phyloP scores from a whole-genome alignment of 257 asterid species.

The Przewalskia tangutica region DNA sequence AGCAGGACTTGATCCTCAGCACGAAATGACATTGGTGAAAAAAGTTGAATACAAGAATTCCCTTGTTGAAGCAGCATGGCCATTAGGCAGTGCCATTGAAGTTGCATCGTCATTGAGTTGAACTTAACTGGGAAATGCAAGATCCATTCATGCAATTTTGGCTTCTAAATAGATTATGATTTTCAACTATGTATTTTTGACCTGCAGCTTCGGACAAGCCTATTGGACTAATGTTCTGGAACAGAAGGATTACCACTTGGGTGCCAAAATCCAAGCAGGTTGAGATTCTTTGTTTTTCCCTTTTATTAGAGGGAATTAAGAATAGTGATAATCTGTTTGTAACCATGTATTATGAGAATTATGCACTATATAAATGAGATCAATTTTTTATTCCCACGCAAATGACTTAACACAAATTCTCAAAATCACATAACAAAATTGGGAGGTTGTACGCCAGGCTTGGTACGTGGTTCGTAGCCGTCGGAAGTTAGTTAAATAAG shows the following conservation, averaged over 20 bases:
- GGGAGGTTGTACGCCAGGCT: not conserved
- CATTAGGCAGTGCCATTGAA: conserved; percentile 45
- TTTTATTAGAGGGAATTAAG: not conserved
- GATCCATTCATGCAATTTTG: conserved; percentile 4
- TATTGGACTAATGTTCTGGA: not conserved
- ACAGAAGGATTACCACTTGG: not conserved
- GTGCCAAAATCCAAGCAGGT: not conserved
- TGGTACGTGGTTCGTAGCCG: not conserved
- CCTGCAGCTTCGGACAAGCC: not conserved
- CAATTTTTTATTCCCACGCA: not conserved
- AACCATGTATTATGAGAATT: not conserved
- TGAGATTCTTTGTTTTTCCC: not conserved
- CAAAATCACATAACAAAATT: not conserved
- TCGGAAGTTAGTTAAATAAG: not conserved
- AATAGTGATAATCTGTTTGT: not conserved
- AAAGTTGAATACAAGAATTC: conserved; percentile 29
- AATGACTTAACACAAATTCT: not conserved
- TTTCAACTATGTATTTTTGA: not conserved
- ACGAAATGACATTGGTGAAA: conserved; percentile 35
- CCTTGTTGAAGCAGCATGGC: conserved; percentile 46
- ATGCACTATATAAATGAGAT: not conserved
- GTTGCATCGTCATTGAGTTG: conserved; percentile 20
- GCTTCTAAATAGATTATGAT: not conserved
- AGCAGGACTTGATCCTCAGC: conserved; percentile 34
- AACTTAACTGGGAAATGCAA: not conserved